A percentile compares a stretch with the other conserved stretches of the same genome.
phyloP scores from a whole-genome alignment of 768 basidiomycete species.

The Saitozyma podzolica region DNA sequence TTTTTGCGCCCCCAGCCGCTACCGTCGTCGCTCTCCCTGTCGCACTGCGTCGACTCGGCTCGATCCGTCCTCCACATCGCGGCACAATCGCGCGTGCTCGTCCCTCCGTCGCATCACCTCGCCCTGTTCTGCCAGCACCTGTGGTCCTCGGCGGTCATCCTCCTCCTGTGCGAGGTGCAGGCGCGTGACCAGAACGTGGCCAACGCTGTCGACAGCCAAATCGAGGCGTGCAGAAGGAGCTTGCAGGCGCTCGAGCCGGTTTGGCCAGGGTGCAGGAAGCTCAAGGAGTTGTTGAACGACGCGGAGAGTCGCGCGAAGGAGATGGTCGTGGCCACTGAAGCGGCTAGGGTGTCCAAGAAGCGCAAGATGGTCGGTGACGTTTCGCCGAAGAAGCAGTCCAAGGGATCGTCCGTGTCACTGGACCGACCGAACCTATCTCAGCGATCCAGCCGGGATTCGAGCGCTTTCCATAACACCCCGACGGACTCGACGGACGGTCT shows the following conservation, averaged over 20 bases:
- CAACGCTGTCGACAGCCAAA: conserved; percentile 40
- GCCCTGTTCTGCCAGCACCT: conserved; percentile 44
- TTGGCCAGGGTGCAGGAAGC: conserved; percentile 45
- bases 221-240: conserved; percentile 31
- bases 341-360: background rate
- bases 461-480: too few species aligned
- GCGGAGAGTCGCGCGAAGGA: conserved; percentile 37
- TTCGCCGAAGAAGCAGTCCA: background rate
- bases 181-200: conserved; percentile 43
- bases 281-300: conserved; percentile 44
- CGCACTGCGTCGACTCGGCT: conserved; percentile 44
- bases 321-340: conserved; percentile 9
- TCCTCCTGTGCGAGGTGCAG: conserved; percentile 46
- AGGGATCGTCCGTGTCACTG: background rate
- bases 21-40: conserved; percentile 38
- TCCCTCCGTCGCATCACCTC: conserved; percentile 44
- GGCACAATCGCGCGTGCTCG: conserved; percentile 35
- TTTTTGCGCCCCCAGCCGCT: conserved; percentile 38
- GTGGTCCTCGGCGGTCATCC: conserved; percentile 46
- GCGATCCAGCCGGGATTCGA: too few species aligned
- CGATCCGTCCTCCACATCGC: conserved; percentile 48
- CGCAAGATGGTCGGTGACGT: background rate
- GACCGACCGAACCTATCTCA: background rate
- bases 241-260: conserved; percentile 42
- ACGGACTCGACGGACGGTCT: too few species aligned